phyloP scores from a whole-genome alignment of 192 early-diverging fungal genomes.

The Backusella westeae region DNA sequence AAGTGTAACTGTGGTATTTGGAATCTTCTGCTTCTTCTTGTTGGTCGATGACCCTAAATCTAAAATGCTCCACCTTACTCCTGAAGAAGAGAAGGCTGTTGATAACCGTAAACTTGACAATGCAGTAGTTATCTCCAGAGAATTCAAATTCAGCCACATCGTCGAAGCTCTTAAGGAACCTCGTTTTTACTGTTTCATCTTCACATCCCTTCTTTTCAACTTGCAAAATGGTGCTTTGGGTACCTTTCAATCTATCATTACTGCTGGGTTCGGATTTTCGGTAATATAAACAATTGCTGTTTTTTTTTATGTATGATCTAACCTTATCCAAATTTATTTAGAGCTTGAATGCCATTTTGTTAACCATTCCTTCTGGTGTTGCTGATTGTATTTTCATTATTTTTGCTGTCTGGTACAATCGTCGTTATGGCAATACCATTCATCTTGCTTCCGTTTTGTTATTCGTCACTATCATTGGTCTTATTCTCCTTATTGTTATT shows the following conservation, averaged over 20 bases:
- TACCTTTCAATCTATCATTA: constrained; percentile 23
- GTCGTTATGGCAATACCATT: constrained; percentile 22
- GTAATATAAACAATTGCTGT: constrained; percentile 7
- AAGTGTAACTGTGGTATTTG: constrained; percentile 22
- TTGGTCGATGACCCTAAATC: constrained; percentile 29
- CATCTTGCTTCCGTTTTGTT: constrained; percentile 7
- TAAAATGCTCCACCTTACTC: constrained; percentile 1
- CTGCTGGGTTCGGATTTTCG: constrained; percentile 24
- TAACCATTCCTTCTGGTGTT: constrained; percentile 19
- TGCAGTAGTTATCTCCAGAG: constrained; percentile 12
- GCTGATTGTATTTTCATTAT: constrained; percentile 21
- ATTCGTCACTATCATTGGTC: constrained; percentile 17
- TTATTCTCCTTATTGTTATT: constrained; percentile 26
- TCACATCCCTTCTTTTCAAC: constrained; percentile 18
- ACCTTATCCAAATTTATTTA: constrained; percentile 6
- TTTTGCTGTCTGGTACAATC: constrained; percentile 18
- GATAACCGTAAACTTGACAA: constrained; percentile 20
- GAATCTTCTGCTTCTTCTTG: constrained; percentile 25
- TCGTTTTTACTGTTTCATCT: constrained; percentile 18
- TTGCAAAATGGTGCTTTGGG: constrained; percentile 26
- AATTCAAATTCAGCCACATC: constrained; percentile 26
- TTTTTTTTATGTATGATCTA: constrained; percentile 1
- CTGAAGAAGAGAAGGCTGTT: constrained; percentile 17
- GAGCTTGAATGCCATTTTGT: constrained; percentile 25
- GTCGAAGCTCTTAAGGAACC: constrained; percentile 26